Base-by-base conservation (phyloP, 2,329 filamentous ascomycete species). In the Pestalotiopsis sp. region DNA sequence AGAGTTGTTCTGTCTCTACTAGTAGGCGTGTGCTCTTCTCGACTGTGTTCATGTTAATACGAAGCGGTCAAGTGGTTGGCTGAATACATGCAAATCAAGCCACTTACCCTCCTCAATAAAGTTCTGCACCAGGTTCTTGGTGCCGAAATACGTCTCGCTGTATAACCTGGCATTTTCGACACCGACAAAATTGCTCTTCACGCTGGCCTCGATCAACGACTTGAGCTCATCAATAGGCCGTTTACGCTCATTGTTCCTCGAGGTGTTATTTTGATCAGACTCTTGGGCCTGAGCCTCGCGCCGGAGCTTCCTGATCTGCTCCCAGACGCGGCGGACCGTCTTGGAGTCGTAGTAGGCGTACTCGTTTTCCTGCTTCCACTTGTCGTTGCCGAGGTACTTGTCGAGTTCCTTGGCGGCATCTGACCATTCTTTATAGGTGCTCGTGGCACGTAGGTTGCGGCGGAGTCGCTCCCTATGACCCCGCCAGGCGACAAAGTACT, bases 181-280 rank as follows among this genome's bases (percentile, higher is more conserved):
- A 0, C 96, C 96, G 20, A 93, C 94, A 80, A 98, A 99, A 77
- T 99, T 98, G 80, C 94, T 97, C 86, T 98, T 99, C 73, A 98
- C 92, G 77, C 94, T 98, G 14, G 93, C 93, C 81, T 97, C 94
- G 22, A 97, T 83, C 68, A 98, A 81, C 0, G 86, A 86, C 70
- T 90, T 91, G 66, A 99, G 84, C 66, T 96, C 93, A 70, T 95
- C 91, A 2, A 94, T 83, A 0, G 90, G 85, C 68, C 86, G 82
- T 63, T 81, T 77, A 60, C 72, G 70, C 3, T 73, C 71, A 3
- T 69, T 71, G 3, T 82, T 77, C 30, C 79, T 77, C 4, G 75
- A 77, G 64, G 84, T 81, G 35, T 76, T 74, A 24, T 68, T 69
- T 9, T 3, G n/a, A 66, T 73, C 68, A n/a, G 77, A 79, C 73